phyloP scores from a whole-genome alignment of 305 asterid species.

The Fraxinus xanthoxyloides region DNA sequence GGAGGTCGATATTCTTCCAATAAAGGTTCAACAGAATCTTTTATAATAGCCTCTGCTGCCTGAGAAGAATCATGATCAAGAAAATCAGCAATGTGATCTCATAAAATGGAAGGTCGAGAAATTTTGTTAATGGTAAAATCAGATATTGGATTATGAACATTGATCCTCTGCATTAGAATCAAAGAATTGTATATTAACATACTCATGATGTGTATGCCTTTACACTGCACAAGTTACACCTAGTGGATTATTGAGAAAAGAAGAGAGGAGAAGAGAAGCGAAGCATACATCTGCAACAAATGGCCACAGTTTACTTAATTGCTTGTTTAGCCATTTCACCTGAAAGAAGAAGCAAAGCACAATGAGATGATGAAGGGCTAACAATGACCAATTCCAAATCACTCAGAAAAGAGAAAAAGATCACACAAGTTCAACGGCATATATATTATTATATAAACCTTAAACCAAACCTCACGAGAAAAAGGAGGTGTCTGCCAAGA shows the following conservation, averaged over 20 bases:
- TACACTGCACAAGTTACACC: neutral
- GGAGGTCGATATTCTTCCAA: conserved; percentile 92
- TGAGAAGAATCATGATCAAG: conserved; percentile 31
- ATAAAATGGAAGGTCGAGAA: conserved; percentile 15
- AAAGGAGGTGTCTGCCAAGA: neutral
- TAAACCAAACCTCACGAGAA: neutral
- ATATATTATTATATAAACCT: neutral
- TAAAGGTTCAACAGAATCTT: conserved; percentile 89
- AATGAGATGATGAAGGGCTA: neutral
- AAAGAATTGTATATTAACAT: neutral
- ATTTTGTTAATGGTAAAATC: conserved; percentile 5
- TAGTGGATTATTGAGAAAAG: neutral
- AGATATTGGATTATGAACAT: neutral
- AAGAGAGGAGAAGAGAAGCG: conserved; percentile 16
- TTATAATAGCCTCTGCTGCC: conserved; percentile 96
- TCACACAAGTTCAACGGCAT: neutral
- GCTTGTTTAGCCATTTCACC: conserved; percentile 99
- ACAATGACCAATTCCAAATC: conserved; percentile 12
- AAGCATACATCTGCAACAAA: conserved; percentile 92
- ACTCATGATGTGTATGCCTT: neutral
- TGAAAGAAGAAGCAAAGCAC: conserved; percentile 34
- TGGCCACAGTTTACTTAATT: conserved; percentile 90
- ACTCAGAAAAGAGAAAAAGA: conserved; percentile 5
- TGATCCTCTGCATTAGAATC: conserved; percentile 3
- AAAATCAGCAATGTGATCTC: conserved; percentile 14